These are phyloP conservation scores for Lactuca saligna DNA, from an alignment of 129 eudicot species.

Conservation along the genomic window DNA sequence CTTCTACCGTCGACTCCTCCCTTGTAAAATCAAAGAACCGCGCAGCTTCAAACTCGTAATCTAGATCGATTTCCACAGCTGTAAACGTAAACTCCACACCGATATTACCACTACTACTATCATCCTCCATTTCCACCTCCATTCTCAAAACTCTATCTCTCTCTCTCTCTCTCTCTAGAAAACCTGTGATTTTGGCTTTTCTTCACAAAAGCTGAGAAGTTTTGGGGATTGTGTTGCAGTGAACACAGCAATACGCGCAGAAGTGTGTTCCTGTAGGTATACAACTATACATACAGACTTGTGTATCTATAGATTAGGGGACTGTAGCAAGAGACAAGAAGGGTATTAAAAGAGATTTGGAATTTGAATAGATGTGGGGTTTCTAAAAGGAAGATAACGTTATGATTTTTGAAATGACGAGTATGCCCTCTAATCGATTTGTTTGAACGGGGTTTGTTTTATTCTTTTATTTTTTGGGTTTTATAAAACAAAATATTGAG, in stretches of 20 bases:
- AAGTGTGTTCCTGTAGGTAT: constrained; percentile 12
- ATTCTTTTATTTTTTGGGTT: constrained; percentile 12
- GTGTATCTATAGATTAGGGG: constrained; percentile 26
- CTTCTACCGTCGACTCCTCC: constrained; percentile 62
- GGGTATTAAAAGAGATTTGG: constrained; percentile 28
- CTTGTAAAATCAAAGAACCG: constrained; percentile 68
- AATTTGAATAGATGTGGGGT: constrained; percentile 36
- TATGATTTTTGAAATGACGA: constrained; percentile 22
- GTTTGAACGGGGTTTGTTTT: constrained; percentile 32
- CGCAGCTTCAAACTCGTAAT: constrained; percentile 84
- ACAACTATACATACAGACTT: constrained; percentile 27
- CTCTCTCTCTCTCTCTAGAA: background rate
- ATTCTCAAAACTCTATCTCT: constrained; percentile 7
- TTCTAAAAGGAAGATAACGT: constrained; percentile 28
- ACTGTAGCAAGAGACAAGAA: constrained; percentile 26
- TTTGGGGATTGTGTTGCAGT: constrained; percentile 30
- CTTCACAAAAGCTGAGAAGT: constrained; percentile 14
- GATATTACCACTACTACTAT: constrained; percentile 17
- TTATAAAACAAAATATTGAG: constrained; percentile 22
- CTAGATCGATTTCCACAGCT: constrained; percentile 82
- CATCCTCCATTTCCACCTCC: constrained; percentile 44
- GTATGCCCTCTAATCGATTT: constrained; percentile 21
- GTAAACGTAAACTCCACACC: constrained; percentile 54
- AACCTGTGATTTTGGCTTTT: constrained; percentile 18
- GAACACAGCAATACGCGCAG: constrained; percentile 18